Base-by-base conservation (phyloP, 2,329 filamentous ascomycete genomes). In the Xylaria sp. region DNA sequence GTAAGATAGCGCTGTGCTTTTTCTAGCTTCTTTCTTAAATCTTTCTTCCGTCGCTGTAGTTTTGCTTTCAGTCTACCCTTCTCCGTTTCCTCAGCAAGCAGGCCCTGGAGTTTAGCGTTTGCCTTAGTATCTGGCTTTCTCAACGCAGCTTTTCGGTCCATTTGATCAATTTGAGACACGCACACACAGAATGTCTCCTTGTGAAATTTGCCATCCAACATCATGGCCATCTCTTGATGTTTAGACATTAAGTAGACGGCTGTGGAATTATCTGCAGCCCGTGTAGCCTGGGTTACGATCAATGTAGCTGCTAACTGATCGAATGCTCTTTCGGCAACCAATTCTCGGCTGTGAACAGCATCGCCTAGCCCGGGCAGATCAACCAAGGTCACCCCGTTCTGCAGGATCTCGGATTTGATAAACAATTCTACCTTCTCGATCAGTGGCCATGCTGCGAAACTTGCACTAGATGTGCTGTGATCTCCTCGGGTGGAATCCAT, bases 361-460 rank as follows among this genome's bases (percentile, higher is more conserved):
- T 89, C 87, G 0, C 84, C 83, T 0, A 86, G 79, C 8, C 87
- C 86, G 0, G 86, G 86, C 0, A 88, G 78, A 68, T 88, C 85
- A 0, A 87, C 85, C 3, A 88, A 78, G 0, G 84, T 82, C 1
- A 85, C 80, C 0, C 86, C 85, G 3, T 84, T 82, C 0, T 80
- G 80, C 0, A 88, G 74, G 0, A 85, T 81, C 0, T 81, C 73
- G 0, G 84, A 79, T 60, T 82, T 84, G 10, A 81, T 78, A 60
- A 81, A 87, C 1, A 88, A 78, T 1, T 77, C 74, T 2, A 83
- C 81, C 0, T 74, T 55, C 0, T 77, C 68, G 0, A 83, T 76
- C 0, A 83, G 69, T 0, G 81, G 81, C 81, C 81, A 84, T 0
- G 73, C 71, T 0, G 75, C 69, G 42, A 79, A 77, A 1, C 18